phyloP scores from a whole-genome alignment of 2,329 filamentous ascomycete genomes.

The Aspergillus sp. region DNA sequence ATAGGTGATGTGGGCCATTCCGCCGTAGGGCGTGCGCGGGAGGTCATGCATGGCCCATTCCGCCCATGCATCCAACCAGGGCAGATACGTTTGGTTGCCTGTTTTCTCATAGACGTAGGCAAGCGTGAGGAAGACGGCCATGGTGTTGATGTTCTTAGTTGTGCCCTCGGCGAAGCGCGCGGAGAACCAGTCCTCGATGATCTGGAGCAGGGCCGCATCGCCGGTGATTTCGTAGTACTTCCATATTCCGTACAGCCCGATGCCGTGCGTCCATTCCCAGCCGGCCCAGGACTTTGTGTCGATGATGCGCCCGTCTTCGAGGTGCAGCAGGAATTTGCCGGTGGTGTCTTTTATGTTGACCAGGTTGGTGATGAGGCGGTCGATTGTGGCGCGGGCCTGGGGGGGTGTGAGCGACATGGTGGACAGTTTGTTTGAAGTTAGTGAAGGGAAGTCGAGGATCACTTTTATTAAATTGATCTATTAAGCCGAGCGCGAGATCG shows the following conservation, averaged over 20 bases:
- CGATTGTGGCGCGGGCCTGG: conserved; percentile 53
- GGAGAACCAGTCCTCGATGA: conserved; percentile 73
- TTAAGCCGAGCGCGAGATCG: neutral
- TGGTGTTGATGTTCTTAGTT: conserved; percentile 84
- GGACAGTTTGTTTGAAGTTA: too few relatives aligned
- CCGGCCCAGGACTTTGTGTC: conserved; percentile 76
- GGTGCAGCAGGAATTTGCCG: conserved; percentile 69
- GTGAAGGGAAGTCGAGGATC: too few relatives aligned
- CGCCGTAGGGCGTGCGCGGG: conserved; percentile 66
- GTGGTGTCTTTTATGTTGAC: conserved; percentile 76
- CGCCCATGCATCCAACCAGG: conserved; percentile 78
- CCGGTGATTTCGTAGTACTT: conserved; percentile 76
- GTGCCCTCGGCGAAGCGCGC: conserved; percentile 68
- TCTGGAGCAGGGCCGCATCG: conserved; percentile 58
- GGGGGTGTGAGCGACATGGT: conserved; percentile 1
- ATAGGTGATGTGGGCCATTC: conserved; percentile 77
- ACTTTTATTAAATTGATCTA: too few relatives aligned
- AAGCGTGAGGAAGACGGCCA: conserved; percentile 74
- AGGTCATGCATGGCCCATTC: conserved; percentile 81
- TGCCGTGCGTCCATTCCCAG: conserved; percentile 82
- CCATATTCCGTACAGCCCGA: conserved; percentile 78
- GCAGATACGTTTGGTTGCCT: conserved; percentile 65
- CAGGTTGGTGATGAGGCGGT: conserved; percentile 69
- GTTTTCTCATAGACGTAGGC: conserved; percentile 78
- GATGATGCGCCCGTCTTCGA: conserved; percentile 72